A percentile compares a stretch with the other conserved stretches of the same genome.
These are phyloP conservation scores for Pichia pseudocactophila DNA, from an alignment of 805 yeast species.

Conservation along the genomic window DNA sequence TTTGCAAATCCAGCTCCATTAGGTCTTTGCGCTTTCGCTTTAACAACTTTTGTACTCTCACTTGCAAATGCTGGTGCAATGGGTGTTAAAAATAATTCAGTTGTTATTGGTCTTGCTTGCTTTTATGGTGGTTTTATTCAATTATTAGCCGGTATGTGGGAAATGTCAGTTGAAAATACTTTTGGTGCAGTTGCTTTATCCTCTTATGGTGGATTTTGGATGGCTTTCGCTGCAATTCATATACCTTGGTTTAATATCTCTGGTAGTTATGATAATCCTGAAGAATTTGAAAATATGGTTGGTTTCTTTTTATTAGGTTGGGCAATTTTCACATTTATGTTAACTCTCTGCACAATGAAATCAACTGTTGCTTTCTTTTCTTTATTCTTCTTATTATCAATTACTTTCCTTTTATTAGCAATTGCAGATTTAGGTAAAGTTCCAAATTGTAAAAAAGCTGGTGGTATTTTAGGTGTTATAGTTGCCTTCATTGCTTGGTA, in stretches of 20 bases:
- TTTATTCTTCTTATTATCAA: slow-evolving; percentile 44
- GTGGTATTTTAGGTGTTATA: slow-evolving; percentile 56
- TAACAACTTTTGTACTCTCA: slow-evolving; percentile 58
- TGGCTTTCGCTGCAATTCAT: slow-evolving; percentile 57
- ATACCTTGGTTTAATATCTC: slow-evolving; percentile 51
- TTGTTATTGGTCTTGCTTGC: slow-evolving; percentile 57
- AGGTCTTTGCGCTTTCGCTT: slow-evolving; percentile 64
- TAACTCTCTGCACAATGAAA: slow-evolving; percentile 49
- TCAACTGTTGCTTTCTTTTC: slow-evolving; percentile 43
- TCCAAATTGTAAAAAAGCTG: slow-evolving; percentile 36
- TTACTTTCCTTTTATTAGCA: slow-evolving; percentile 44
- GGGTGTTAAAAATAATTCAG: slow-evolving; percentile 51
- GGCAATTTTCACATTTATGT: slow-evolving; percentile 54
- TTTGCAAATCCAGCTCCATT: slow-evolving; percentile 72
- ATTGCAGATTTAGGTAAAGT: slow-evolving; percentile 45
- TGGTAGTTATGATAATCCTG: slow-evolving; percentile 37
- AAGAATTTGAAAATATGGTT: slow-evolving; percentile 39
- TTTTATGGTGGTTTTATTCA: slow-evolving; percentile 71
- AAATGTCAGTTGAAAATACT: slow-evolving; percentile 66
- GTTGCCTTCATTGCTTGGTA: slow-evolving; percentile 60
- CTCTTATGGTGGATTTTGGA: slow-evolving; percentile 70
- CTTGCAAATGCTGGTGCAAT: slow-evolving; percentile 57
- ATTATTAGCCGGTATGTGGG: slow-evolving; percentile 67
- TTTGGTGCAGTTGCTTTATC: slow-evolving; percentile 61
- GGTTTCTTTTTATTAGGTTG: slow-evolving; percentile 57